phyloP scores from a whole-genome alignment of 2,329 filamentous ascomycete genomes.

The Alternaria alternata region DNA sequence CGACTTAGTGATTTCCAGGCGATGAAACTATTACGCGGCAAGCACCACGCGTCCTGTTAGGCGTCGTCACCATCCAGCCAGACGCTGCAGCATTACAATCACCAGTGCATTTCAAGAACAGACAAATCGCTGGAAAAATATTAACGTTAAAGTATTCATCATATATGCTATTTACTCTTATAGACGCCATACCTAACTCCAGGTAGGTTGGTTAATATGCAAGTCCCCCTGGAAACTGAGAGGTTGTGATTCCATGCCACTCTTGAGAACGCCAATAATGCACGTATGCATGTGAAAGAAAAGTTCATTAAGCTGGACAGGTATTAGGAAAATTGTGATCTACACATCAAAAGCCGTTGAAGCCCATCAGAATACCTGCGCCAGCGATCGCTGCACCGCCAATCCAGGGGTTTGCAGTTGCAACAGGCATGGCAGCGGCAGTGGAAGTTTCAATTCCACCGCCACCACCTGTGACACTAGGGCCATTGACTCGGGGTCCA shows the following conservation, averaged over 20 bases:
- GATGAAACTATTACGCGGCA: slow-evolving; percentile 1
- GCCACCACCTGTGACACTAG: slow-evolving; percentile 27
- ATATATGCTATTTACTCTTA: not conserved
- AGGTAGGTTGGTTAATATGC: not conserved
- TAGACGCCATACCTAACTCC: not conserved
- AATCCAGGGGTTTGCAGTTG: slow-evolving; percentile 41
- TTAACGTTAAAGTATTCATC: not conserved
- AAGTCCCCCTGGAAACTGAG: not conserved
- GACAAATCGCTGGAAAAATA: not conserved
- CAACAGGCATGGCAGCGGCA: slow-evolving; percentile 33
- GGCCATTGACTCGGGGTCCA: slow-evolving; percentile 54
- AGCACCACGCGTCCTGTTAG: not conserved
- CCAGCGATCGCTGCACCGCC: slow-evolving; percentile 42
- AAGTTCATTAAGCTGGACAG: slow-evolving; percentile 15
- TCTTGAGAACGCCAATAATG: slow-evolving; percentile 12
- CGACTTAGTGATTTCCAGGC: not conserved
- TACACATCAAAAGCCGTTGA: slow-evolving; percentile 41
- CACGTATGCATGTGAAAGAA: slow-evolving; percentile 6
- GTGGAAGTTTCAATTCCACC: slow-evolving; percentile 1
- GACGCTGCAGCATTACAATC: not conserved
- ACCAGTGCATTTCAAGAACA: not conserved
- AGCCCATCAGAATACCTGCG: slow-evolving; percentile 42
- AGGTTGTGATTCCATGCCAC: not conserved
- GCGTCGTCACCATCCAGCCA: slow-evolving; percentile 1
- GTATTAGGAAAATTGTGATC: slow-evolving; percentile 9